A percentile compares a stretch with the other conserved stretches of the same genome.
phyloP scores from a whole-genome alignment of 2,329 filamentous ascomycete species.

The Fusarium sp. region DNA sequence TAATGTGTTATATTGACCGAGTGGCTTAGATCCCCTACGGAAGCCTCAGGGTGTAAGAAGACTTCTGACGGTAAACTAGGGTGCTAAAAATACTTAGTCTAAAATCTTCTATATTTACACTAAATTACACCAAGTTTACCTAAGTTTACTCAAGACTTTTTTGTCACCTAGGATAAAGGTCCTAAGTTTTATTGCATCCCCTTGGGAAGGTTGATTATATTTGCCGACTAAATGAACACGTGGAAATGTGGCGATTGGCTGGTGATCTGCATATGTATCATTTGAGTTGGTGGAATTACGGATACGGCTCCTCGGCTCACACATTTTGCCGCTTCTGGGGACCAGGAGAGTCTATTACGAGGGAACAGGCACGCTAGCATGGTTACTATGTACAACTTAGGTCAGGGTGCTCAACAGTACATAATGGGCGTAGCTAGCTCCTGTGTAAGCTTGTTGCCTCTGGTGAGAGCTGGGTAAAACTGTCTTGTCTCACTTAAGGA shows the following conservation, averaged over 20 bases:
- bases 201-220: too few relatives aligned
- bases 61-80: too few relatives aligned
- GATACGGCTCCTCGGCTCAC: background rate
- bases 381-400: background rate
- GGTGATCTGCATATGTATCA: background rate
- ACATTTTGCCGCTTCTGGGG: background rate
- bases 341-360: background rate
- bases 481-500: conserved; percentile 12
- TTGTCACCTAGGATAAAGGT: too few relatives aligned
- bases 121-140: too few relatives aligned
- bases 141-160: too few relatives aligned
- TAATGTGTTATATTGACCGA: too few relatives aligned
- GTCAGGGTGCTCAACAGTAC: background rate
- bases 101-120: too few relatives aligned
- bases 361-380: conserved; percentile 1
- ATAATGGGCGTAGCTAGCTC: background rate
- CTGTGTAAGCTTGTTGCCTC: background rate
- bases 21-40: too few relatives aligned
- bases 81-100: too few relatives aligned
- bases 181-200: too few relatives aligned
- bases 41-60: too few relatives aligned
- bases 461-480: background rate
- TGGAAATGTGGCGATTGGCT: conserved; percentile 27
- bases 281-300: conserved; percentile 4
- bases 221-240: background rate